A percentile compares a stretch with the other conserved stretches of the same genome.
Conservation (phyloP, 2,329 filamentous ascomycete species). For the Venturia nashicola region DNA sequence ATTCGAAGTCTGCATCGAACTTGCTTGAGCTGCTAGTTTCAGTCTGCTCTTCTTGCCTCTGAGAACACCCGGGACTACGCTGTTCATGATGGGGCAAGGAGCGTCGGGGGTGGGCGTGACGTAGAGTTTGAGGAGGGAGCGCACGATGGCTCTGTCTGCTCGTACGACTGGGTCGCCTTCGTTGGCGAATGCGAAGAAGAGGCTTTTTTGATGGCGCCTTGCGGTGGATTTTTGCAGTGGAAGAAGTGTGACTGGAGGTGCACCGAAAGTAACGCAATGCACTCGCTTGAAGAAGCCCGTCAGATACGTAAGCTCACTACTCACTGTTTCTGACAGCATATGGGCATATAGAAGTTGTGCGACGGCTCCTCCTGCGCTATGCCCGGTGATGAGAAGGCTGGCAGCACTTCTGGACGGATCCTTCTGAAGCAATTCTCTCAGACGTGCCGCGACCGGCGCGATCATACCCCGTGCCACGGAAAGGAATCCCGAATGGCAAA, state of each 20-base stretch:
- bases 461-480: slow-evolving; percentile 66
- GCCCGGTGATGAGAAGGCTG: slow-evolving; percentile 65
- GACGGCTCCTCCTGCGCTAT: slow-evolving; percentile 76
- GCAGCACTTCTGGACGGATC: slow-evolving; percentile 47
- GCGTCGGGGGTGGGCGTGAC: slow-evolving; percentile 42
- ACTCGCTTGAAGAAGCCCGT: slow-evolving; percentile 62
- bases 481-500: slow-evolving; percentile 72
- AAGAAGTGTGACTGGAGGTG: slow-evolving; percentile 62
- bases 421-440: slow-evolving; percentile 59
- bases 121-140: slow-evolving; percentile 59
- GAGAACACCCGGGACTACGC: background rate
- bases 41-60: background rate
- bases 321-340: slow-evolving; percentile 53
- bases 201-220: slow-evolving; percentile 42
- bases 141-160: slow-evolving; percentile 65
- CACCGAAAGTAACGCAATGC: slow-evolving; percentile 78
- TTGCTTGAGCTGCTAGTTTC: background rate
- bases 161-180: slow-evolving; percentile 73
- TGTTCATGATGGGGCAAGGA: slow-evolving; percentile 3
- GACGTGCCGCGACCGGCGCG: slow-evolving; percentile 54
- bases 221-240: slow-evolving; percentile 49
- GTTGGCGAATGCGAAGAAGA: slow-evolving; percentile 73
- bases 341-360: slow-evolving; percentile 70
- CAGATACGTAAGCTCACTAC: slow-evolving; percentile 58
- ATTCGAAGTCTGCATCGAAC: background rate